phyloP scores from a whole-genome alignment of 345 rosid genomes.

The Acer campestre region DNA sequence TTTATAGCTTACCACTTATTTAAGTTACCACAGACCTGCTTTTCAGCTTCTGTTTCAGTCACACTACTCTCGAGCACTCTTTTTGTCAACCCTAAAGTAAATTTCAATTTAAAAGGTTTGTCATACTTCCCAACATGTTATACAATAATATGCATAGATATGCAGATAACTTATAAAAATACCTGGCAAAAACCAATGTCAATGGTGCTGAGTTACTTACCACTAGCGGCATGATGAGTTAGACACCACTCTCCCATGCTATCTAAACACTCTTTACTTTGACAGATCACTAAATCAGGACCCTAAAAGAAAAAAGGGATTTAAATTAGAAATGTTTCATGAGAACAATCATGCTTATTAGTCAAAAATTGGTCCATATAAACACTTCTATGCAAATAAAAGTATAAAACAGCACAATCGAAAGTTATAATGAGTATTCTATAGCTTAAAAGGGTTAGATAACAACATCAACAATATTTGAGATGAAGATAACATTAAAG shows the following conservation, averaged over 20 bases:
- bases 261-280: slow-evolving; percentile 70
- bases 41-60: slow-evolving; percentile 83
- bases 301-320: slow-evolving; percentile 49
- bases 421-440: not conserved
- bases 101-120: slow-evolving; percentile 14
- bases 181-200: slow-evolving; percentile 4
- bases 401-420: not conserved
- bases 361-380: not conserved
- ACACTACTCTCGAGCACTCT: slow-evolving; percentile 68
- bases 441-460: not conserved
- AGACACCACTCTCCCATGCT: slow-evolving; percentile 94
- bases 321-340: slow-evolving; percentile 9
- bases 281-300: slow-evolving; percentile 90
- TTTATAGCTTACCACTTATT: not conserved
- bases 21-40: slow-evolving; percentile 54
- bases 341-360: not conserved
- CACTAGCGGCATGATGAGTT: slow-evolving; percentile 83
- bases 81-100: slow-evolving; percentile 69
- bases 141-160: not conserved
- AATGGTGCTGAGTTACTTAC: slow-evolving; percentile 41
- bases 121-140: not conserved
- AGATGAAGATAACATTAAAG: not conserved
- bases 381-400: not conserved
- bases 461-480: not conserved
- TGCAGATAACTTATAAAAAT: not conserved